Evolutionary conservation across 1,139 yeast species (phyloP), one percentile per base, ranked within the genome.

Genomic region (Pichia sp.): DNA sequence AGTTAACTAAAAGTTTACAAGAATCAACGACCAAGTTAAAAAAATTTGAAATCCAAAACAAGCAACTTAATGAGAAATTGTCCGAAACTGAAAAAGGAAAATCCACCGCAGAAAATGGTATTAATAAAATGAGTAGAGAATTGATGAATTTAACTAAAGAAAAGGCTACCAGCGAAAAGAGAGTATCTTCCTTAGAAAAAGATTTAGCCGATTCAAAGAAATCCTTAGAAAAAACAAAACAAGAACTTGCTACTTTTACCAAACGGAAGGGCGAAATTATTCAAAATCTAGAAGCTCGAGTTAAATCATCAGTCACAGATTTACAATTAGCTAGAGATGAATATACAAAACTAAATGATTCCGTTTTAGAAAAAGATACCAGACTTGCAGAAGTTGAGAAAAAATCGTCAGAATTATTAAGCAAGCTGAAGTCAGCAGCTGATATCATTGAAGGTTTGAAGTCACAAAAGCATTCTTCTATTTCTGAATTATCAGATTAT

Each of bases 41-140:
- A 1, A 35, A 58, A 2, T 49, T 58, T n/a, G 70, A 69, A 20
- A 37, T 50, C 3, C 64, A 67, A 24, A 64, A 69, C 28, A 50
- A 57, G 3, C 62, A 63, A 15, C 53, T 77, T 4, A 56, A 61
- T 13, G 60, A 62, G 1, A 71, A 69, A 33, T 53, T 78, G 16
- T 60, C 61, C 7, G 45, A 55, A 3, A 49, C 69, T 1, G 69
- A 68, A 15, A 61, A 63, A 26, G 76, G 74, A 9, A 84, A 82
- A 53, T 69, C 71, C 22, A 82, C 77, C 49, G 85, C 91, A 1
- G 96, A 89, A 54, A 80, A 78, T 47, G 96, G 95, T 6, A 81
- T 89, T 43, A 89, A 87, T 57, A 87, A 87, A 52, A 86, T 89
- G 95, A 83, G 82, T 45, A 69, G 91, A 34, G 96, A 88, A 50